These are phyloP conservation scores for Chlamydomonas asymmetrica DNA, from an alignment of 139 green algal species.

Conservation along the genomic window DNA sequence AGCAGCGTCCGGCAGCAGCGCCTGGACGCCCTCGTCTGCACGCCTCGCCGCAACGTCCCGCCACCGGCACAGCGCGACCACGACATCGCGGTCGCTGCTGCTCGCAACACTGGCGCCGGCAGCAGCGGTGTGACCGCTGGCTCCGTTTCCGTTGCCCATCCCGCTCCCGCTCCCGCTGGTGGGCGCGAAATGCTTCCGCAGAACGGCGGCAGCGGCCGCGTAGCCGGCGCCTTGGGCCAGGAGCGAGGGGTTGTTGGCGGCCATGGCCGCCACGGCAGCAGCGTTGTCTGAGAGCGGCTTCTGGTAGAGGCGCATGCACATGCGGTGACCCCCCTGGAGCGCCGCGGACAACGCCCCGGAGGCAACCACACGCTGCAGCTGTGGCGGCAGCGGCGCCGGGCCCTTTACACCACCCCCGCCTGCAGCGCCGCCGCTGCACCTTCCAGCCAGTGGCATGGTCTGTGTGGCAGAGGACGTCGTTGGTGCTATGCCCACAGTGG, in stretches of 20 bases:
- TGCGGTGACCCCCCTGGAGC: no score
- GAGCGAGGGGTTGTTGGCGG: no score
- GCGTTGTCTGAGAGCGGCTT: conserved; percentile 25
- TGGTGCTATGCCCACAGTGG: no score
- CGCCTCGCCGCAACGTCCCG: conserved; percentile 48
- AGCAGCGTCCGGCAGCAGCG: conserved; percentile 44
- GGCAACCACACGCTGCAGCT: no score
- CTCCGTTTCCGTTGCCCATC: background rate
- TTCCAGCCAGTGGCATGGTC: no score
- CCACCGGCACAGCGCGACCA: conserved; percentile 63
- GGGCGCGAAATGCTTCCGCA: conserved; percentile 7
- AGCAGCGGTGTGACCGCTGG: background rate
- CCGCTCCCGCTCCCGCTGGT: background rate
- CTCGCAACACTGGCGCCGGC: background rate
- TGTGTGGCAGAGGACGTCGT: no score
- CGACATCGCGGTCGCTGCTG: conserved; percentile 13
- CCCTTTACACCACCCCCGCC: no score
- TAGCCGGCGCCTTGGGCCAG: background rate
- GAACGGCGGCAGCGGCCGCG: conserved; percentile 6
- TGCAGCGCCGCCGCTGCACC: no score
- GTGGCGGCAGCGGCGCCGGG: no score
- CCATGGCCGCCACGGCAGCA: conserved; percentile 45
- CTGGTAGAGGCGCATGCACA: conserved; percentile 71
- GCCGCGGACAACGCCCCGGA: no score
- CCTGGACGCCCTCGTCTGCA: conserved; percentile 26